A percentile compares a stretch with the other conserved stretches of the same genome.
Conservation (phyloP, 2,329 filamentous ascomycete genomes). For the Cyphellophora europaea region DNA sequence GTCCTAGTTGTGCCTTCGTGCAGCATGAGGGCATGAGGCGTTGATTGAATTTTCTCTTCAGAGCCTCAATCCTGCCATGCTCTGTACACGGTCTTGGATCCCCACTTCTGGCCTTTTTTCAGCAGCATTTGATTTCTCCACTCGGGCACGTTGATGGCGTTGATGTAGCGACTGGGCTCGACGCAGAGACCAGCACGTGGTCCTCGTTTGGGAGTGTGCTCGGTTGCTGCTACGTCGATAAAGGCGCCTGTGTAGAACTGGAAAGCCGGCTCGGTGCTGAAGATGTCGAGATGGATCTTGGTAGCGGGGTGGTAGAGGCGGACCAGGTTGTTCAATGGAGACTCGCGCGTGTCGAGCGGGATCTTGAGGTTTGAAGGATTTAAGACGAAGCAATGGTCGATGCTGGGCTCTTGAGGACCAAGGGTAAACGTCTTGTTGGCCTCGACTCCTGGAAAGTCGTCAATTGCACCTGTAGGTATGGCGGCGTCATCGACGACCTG, state of each 20-base stretch:
- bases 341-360: constrained; percentile 56
- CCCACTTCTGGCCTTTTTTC: constrained; percentile 77
- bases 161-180: constrained; percentile 84
- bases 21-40: too few relatives aligned
- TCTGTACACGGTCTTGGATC: constrained; percentile 71
- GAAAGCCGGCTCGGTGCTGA: constrained; percentile 89
- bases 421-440: constrained; percentile 63
- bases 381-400: constrained; percentile 87
- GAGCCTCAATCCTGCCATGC: constrained; percentile 58
- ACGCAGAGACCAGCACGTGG: constrained; percentile 76
- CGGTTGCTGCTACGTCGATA: constrained; percentile 62
- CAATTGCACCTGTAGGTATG: constrained; percentile 64
- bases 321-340: constrained; percentile 58
- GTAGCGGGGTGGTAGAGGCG: constrained; percentile 64
- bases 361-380: constrained; percentile 52
- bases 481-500: constrained; percentile 61
- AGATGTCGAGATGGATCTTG: constrained; percentile 72
- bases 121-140: constrained; percentile 73
- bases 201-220: constrained; percentile 52
- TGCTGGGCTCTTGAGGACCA: constrained; percentile 58
- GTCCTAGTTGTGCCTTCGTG: too few relatives aligned
- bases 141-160: constrained; percentile 71
- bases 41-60: too few relatives aligned
- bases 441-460: constrained; percentile 54
- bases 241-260: constrained; percentile 92